Evolutionary conservation across 345 rosid species (phyloP).

Genomic region (Citropsis articulata): DNA sequence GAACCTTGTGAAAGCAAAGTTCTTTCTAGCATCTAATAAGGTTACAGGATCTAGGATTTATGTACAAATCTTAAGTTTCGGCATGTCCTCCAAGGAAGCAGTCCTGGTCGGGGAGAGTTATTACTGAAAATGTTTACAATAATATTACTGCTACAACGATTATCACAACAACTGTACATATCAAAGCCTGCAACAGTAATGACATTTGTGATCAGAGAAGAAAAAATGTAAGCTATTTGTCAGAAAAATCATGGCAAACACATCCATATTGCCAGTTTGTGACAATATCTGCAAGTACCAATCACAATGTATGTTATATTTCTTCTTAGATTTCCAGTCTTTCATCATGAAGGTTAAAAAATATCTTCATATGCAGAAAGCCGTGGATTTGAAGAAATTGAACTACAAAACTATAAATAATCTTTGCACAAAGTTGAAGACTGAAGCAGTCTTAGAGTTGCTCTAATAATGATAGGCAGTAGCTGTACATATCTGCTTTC

Average conservation of each 20-base stretch:
- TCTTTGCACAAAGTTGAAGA: background rate
- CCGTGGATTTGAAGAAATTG: background rate
- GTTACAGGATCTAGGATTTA: constrained; percentile 6
- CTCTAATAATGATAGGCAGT: background rate
- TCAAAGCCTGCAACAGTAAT: constrained; percentile 64
- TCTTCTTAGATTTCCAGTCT: background rate
- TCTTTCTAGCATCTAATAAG: background rate
- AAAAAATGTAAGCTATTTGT: background rate
- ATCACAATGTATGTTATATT: background rate
- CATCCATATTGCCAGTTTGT: background rate
- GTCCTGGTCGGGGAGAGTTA: background rate
- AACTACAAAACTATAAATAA: background rate
- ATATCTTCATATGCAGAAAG: background rate
- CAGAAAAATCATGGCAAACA: background rate
- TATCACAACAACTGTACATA: constrained; percentile 56
- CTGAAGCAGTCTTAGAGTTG: background rate
- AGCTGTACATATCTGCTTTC: background rate
- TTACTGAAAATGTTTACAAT: constrained; percentile 30
- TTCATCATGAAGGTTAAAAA: background rate
- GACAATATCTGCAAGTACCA: background rate
- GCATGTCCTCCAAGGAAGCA: constrained; percentile 4
- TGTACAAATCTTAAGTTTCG: background rate
- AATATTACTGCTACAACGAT: constrained; percentile 43
- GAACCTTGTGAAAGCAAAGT: background rate
- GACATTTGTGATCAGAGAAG: background rate